These are phyloP conservation scores for Gossypium sturtianum DNA, from an alignment of 345 rosid genomes.

Conservation along the genomic window DNA sequence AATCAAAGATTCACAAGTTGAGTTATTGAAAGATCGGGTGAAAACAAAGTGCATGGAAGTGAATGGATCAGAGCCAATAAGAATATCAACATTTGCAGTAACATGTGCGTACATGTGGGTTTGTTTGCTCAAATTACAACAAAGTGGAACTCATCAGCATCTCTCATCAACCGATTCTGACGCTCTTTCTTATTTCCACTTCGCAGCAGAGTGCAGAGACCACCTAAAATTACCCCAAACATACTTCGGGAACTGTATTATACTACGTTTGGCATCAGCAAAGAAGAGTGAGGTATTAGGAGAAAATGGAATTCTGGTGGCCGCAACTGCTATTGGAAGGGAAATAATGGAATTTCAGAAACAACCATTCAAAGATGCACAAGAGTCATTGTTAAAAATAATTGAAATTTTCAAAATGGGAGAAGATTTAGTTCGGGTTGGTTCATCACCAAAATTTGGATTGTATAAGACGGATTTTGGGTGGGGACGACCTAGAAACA, in stretches of 20 bases:
- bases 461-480: slow-evolving; percentile 40
- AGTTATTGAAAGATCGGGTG: slow-evolving; percentile 23
- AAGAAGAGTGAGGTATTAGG: slow-evolving; percentile 23
- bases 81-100: slow-evolving; percentile 1
- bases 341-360: slow-evolving; percentile 25
- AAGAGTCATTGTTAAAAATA: slow-evolving; percentile 27
- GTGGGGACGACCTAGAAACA: slow-evolving; percentile 40
- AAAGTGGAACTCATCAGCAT: background rate
- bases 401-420: slow-evolving; percentile 13
- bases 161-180: background rate
- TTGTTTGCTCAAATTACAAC: background rate
- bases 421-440: background rate
- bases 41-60: slow-evolving; percentile 4
- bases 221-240: slow-evolving; percentile 12
- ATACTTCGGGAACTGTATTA: slow-evolving; percentile 38
- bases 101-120: slow-evolving; percentile 7
- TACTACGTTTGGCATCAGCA: background rate
- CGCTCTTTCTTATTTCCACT: background rate
- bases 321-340: slow-evolving; percentile 32
- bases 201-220: slow-evolving; percentile 1
- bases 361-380: slow-evolving; percentile 23
- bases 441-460: slow-evolving; percentile 36
- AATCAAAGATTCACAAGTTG: slow-evolving; percentile 20
- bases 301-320: slow-evolving; percentile 29
- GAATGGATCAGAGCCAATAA: background rate